Evolutionary conservation across 768 basidiomycete genomes (phyloP).

Genomic region (Rhodotorula babjevae): DNA sequence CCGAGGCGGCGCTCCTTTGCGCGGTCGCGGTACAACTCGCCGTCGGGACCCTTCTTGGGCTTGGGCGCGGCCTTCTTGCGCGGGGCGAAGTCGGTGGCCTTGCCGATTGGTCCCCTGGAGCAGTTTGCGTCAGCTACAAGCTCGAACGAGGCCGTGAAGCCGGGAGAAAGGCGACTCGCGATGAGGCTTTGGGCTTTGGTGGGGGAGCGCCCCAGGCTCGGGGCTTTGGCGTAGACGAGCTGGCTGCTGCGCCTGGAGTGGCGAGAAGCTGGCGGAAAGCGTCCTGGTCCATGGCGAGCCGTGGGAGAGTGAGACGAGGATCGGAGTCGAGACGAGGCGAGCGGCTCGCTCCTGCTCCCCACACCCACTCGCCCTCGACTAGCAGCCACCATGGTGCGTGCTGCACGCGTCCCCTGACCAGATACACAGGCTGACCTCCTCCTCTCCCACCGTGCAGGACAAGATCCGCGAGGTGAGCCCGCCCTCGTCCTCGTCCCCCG

Average conservation of each 20-base stretch:
- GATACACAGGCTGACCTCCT: neutral
- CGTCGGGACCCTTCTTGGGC: slow-evolving; percentile 7
- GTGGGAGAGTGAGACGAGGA: neutral
- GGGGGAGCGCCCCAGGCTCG: slow-evolving; percentile 1
- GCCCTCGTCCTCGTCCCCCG: neutral
- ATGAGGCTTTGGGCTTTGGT: neutral
- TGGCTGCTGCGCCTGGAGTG: neutral
- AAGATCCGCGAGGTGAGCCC: slow-evolving; percentile 53
- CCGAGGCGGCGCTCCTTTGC: slow-evolving; percentile 69
- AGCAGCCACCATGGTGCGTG: neutral
- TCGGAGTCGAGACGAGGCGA: neutral
- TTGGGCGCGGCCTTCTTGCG: slow-evolving; percentile 45
- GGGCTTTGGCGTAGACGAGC: neutral
- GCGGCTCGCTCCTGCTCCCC: neutral
- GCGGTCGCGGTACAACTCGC: slow-evolving; percentile 63
- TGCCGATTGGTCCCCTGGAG: too few relatives aligned
- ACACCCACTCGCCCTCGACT: neutral
- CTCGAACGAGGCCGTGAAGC: neutral
- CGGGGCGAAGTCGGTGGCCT: slow-evolving; percentile 64
- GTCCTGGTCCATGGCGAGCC: slow-evolving; percentile 6
- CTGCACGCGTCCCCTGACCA: neutral
- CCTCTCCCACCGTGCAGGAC: slow-evolving; percentile 45
- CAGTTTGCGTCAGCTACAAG: neutral
- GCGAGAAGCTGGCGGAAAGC: slow-evolving; percentile 7
- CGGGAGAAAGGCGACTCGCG: neutral